Base-by-base conservation (phyloP, 1,284 basidiomycete species). In the Lentinula novae-zelandiae region DNA sequence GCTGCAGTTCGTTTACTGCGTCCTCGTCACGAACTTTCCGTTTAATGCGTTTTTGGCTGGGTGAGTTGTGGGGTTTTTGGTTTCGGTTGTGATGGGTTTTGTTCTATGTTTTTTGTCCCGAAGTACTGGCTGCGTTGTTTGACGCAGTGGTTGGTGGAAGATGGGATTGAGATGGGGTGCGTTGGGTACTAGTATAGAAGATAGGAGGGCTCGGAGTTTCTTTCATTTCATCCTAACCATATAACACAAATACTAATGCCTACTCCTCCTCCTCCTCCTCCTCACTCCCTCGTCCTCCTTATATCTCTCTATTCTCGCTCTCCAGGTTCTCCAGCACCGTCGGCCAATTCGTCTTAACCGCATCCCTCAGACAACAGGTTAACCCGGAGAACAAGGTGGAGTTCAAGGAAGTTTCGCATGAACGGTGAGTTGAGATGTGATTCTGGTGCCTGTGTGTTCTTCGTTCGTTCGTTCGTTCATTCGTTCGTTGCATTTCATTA, bases 21-120 rank as follows among this genome's bases (percentile, higher is more conserved):
- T 97, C 38, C 80, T 95, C 65, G 81, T 99, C 65, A 95, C 95
- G 60, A 92, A 90, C 77, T 99, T 90, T 75, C 96, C 96, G 13
- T 98, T 97, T 82, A 98, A 98, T 69, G 94, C 96, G 39, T 99
- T 98, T 77, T 76, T 98, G 63, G 90, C 95, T 67, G 95, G 95
- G 95, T 98, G 76, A 67, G 91, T 69, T 36, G 36, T 20, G 42
- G 44, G 15, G 9, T 12, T 36, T 36, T 36, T 36, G 36, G 36
- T 8, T 8, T 36, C 10, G 36, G 36, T 5, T 36, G 7, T 10
- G 3, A 10, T 1, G 10, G 1, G 36, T 36, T 7, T 36, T 20
- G 17, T 46, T 6, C 15, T 42, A 1, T 10, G 12, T 22, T 38
- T n/a, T n/a, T n/a, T n/a, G n/a, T n/a, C n/a, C n/a, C n/a, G n/a